A percentile compares a stretch with the other conserved stretches of the same genome.
Evolutionary conservation across 768 basidiomycete genomes (phyloP).

Genomic region (Podaxis carcinomalis): DNA sequence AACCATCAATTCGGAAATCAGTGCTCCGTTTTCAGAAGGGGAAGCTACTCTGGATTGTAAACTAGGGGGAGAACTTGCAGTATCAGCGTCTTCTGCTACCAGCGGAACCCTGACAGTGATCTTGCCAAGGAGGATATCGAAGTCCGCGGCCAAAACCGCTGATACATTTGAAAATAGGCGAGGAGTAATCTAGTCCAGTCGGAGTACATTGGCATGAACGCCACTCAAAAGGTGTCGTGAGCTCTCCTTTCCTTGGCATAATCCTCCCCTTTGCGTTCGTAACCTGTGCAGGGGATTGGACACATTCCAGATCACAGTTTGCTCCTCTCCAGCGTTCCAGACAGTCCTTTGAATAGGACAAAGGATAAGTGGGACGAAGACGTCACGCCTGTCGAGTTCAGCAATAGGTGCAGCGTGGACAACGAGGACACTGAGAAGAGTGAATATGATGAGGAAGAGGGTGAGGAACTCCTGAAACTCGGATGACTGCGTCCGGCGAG

Average conservation of each 20-base stretch:
- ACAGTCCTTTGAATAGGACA: conserved; percentile 30
- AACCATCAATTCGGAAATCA: conserved; percentile 27
- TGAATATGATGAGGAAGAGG: conserved; percentile 11
- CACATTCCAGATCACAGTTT: conserved; percentile 44
- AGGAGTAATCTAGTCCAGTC: neutral
- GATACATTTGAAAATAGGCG: neutral
- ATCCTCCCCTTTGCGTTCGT: too few relatives aligned
- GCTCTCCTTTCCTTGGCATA: too few relatives aligned
- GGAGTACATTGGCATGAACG: too few relatives aligned
- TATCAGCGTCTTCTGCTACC: conserved; percentile 31
- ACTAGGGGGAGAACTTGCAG: conserved; percentile 18
- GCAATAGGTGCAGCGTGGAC: conserved; percentile 18
- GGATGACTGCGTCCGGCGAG: too few relatives aligned
- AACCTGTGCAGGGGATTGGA: conserved; percentile 38
- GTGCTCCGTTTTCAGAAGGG: neutral
- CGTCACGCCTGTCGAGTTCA: conserved; percentile 32
- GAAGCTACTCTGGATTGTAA: neutral
- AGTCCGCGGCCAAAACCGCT: conserved; percentile 28
- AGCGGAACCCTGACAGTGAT: conserved; percentile 30
- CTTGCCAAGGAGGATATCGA: conserved; percentile 33
- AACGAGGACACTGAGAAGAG: conserved; percentile 14
- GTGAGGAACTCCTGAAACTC: neutral
- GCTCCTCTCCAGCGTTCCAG: conserved; percentile 36
- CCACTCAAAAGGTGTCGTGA: too few relatives aligned
- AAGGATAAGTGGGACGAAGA: conserved; percentile 40